Conservation (phyloP, 2,329 filamentous ascomycete genomes). For the Exophiala xenobiotica region DNA sequence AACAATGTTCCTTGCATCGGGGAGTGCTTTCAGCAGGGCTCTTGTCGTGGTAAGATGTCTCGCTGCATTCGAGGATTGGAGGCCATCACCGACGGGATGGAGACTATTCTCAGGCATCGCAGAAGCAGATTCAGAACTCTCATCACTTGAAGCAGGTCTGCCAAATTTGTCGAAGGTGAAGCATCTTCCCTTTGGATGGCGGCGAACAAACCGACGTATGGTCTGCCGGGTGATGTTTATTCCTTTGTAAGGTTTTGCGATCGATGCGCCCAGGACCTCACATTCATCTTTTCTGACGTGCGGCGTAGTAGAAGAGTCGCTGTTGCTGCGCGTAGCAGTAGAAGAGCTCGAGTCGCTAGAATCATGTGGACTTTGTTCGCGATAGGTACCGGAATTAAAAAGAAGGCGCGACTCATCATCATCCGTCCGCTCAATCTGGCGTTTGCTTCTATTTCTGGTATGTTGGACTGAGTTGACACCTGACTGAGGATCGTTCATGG, state of each 20-base stretch:
- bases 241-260: conserved; percentile 5
- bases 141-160: conserved; percentile 72
- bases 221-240: conserved; percentile 41
- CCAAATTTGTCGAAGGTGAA: conserved; percentile 81
- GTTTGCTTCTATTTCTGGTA: conserved; percentile 1
- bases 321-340: conserved; percentile 5
- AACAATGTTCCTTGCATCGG: conserved; percentile 32
- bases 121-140: conserved; percentile 45
- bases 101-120: conserved; percentile 22
- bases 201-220: conserved; percentile 43
- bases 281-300: conserved; percentile 34
- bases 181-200: conserved; percentile 52
- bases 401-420: not conserved
- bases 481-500: conserved; percentile 9
- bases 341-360: conserved; percentile 12
- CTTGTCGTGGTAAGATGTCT: conserved; percentile 16
- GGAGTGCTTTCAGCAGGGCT: conserved; percentile 22
- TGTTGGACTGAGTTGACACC: conserved; percentile 14
- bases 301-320: conserved; percentile 8
- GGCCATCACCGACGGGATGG: not conserved
- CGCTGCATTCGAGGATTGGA: not conserved
- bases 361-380: not conserved
- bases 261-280: conserved; percentile 14
- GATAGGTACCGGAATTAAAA: not conserved
- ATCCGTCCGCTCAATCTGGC: not conserved